Base-by-base conservation (phyloP, 148 eudicot species). In the Silene latifolia region DNA sequence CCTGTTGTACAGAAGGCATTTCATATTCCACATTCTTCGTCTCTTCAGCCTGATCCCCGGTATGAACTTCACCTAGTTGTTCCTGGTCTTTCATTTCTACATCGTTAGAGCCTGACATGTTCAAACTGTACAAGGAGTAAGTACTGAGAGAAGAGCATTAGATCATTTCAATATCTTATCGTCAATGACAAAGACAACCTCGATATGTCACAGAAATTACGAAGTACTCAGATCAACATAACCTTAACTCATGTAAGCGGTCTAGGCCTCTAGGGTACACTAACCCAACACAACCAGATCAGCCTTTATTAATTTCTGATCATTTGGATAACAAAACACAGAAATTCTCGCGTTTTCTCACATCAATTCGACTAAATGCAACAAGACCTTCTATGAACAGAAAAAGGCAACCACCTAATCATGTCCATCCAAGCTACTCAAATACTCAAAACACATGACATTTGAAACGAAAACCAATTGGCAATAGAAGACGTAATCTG, bases 1-100 rank as follows among this genome's bases (percentile, higher is more conserved):
- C 87, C 69, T 80, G 80, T 67, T 86, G 62, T 25, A 59, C 77
- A 27, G 88, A 71, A 20, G 86, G 83, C 77, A 82, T 76, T 24
- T 63, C 80, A 76, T 80, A 73, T 76, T 83, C 87, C 64, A 79
- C 82, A 0, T 56, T 72, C 57, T 56, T 63, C 57, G 71, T 23
- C 62, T 86, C 89, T 65, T 73, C 84, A 75, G 25, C 53, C 2
- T 79, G 47, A 54, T 57, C 39, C 18, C 79, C 74, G 39, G 73
- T 78, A 63, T 74, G 46, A 39, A 63, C 83, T 44, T 80, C 35
- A 60, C 53, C 76, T 54, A 59, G 39, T n/a, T 57, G 48, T 69
- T 75, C 71, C 69, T 74, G 68, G 15, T 82, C 80, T 74, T 77
- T 76, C 29, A 67, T 59, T 72, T 73, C 77, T 57, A 77, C 72